phyloP scores from a whole-genome alignment of 1,284 basidiomycete species.

The Ceratobasidium sp. region DNA sequence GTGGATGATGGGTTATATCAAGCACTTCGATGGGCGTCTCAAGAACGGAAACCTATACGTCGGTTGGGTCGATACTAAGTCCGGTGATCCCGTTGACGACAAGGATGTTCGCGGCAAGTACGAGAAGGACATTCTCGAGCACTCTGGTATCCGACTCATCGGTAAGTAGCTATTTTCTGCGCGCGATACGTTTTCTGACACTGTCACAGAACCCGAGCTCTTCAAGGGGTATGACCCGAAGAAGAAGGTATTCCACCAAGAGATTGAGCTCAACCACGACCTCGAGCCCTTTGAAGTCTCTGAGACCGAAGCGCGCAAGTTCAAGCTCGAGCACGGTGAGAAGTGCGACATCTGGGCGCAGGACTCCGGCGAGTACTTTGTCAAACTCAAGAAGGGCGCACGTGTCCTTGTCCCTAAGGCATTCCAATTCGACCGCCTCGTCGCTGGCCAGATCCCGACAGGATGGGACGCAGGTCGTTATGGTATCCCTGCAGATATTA shows the following conservation, averaged over 20 bases:
- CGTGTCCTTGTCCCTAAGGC: constrained; percentile 95
- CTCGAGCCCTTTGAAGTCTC: constrained; percentile 96
- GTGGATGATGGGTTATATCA: constrained; percentile 99
- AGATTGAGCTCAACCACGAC: constrained; percentile 96
- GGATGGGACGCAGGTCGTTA: constrained; percentile 97
- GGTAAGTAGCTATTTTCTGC: constrained; percentile 66
- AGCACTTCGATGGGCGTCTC: constrained; percentile 96
- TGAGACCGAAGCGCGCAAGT: constrained; percentile 91
- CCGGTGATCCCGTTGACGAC: constrained; percentile 97
- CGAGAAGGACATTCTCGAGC: constrained; percentile 92
- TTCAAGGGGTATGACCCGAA: constrained; percentile 98
- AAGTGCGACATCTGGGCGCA: constrained; percentile 96
- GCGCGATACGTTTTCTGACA: constrained; percentile 46
- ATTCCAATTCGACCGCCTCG: constrained; percentile 93
- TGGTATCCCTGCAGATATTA: constrained; percentile 98
- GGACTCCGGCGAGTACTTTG: constrained; percentile 93
- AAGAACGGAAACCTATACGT: constrained; percentile 94
- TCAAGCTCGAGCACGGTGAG: constrained; percentile 97
- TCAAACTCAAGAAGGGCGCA: constrained; percentile 99
- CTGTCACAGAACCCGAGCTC: constrained; percentile 86
- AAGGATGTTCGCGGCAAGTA: constrained; percentile 95
- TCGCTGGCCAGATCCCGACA: constrained; percentile 96
- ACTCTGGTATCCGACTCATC: constrained; percentile 96
- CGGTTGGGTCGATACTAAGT: constrained; percentile 97
- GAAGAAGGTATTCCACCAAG: constrained; percentile 97